Conservation (phyloP, 768 basidiomycete species). For the Trametopsis cervina region DNA sequence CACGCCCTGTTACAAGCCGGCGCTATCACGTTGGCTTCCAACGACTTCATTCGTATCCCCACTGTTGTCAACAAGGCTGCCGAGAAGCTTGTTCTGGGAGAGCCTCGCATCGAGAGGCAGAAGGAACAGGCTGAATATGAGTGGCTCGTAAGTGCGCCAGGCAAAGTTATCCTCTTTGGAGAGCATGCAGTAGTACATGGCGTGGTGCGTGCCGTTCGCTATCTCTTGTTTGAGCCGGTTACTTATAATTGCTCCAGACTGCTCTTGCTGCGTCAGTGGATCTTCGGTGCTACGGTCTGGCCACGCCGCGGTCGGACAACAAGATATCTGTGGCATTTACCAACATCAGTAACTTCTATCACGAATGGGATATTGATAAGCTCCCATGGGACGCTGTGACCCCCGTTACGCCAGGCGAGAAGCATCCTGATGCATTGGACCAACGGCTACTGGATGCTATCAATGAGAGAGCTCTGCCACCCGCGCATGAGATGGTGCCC, state of each 20-base stretch:
- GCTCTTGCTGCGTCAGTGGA: constrained; percentile 94
- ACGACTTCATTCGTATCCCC: constrained; percentile 41
- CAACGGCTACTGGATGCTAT: constrained; percentile 68
- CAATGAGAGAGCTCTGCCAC: constrained; percentile 35
- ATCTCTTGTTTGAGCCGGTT: constrained; percentile 5
- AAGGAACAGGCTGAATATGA: constrained; percentile 36
- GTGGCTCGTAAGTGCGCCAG: constrained; percentile 92
- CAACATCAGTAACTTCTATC: constrained; percentile 71
- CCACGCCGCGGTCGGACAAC: constrained; percentile 66
- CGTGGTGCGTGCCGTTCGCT: constrained; percentile 53
- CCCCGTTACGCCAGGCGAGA: constrained; percentile 40
- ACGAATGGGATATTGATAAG: constrained; percentile 72
- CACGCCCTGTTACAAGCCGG: constrained; percentile 88
- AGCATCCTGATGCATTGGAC: constrained; percentile 65
- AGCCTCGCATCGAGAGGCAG: constrained; percentile 8
- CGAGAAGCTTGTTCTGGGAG: constrained; percentile 50
- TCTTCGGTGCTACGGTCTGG: constrained; percentile 88
- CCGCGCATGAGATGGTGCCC: constrained; percentile 22
- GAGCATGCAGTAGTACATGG: constrained; percentile 99
- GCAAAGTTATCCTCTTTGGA: constrained; percentile 96
- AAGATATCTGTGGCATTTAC: constrained; percentile 70
- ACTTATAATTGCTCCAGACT: constrained; percentile 43
- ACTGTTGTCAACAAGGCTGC: constrained; percentile 50
- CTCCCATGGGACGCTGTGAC: constrained; percentile 78
- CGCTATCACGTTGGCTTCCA: constrained; percentile 56